A percentile compares a stretch with the other conserved stretches of the same genome.
phyloP scores from a whole-genome alignment of 805 yeast species.

The Monosporozyma solicola region DNA sequence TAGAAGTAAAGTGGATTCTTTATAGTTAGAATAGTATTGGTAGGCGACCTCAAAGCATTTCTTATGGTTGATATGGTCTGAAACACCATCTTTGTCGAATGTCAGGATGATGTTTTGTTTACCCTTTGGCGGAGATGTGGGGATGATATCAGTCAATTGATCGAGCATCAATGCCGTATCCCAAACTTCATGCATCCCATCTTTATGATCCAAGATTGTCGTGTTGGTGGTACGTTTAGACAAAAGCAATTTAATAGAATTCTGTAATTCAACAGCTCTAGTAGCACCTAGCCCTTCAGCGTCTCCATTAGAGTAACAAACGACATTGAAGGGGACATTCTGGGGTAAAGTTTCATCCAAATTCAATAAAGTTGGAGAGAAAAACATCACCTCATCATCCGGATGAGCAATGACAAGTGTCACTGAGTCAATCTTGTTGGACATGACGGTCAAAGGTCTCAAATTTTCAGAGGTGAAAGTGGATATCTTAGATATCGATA shows the following conservation, averaged over 20 bases:
- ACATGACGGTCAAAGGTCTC: not conserved
- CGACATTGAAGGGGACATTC: conserved; percentile 36
- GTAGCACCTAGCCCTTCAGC: conserved; percentile 62
- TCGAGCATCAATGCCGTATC: conserved; percentile 27
- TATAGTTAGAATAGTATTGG: conserved; percentile 3
- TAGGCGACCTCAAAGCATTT: conserved; percentile 47
- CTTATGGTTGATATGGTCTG: conserved; percentile 80
- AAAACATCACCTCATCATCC: conserved; percentile 97
- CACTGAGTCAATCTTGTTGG: not conserved
- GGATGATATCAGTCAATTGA: conserved; percentile 6
- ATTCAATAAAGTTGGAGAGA: conserved; percentile 50
- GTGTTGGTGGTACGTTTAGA: conserved; percentile 7
- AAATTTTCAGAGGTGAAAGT: not conserved
- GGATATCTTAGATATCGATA: not conserved
- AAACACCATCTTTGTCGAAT: conserved; percentile 76
- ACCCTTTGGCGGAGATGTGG: not conserved
- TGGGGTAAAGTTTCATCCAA: conserved; percentile 11
- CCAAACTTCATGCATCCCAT: conserved; percentile 68
- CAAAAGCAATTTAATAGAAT: conserved; percentile 18
- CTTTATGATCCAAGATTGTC: conserved; percentile 40
- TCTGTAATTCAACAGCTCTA: conserved; percentile 49
- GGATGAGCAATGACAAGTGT: conserved; percentile 79
- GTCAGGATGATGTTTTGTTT: conserved; percentile 41
- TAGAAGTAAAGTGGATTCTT: not conserved
- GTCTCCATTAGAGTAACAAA: conserved; percentile 74